Percentiles rank a stretch among this genome's conserved stretches.
phyloP scores from a whole-genome alignment of 192 early-diverging fungal species.

The Podila verticillata region DNA sequence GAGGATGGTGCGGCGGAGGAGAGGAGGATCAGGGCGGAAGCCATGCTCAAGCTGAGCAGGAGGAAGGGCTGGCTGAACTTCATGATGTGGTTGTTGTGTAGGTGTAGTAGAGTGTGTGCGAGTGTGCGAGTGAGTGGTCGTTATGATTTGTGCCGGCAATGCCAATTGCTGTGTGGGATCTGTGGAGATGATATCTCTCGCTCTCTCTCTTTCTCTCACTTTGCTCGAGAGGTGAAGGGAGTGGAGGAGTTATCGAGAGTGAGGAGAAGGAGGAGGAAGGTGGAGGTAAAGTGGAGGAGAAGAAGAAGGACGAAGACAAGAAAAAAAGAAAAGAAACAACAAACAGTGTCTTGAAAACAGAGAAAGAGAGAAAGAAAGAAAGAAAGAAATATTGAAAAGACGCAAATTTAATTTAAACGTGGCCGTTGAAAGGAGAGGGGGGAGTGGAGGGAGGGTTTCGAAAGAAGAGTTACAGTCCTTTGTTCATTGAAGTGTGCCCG shows the following conservation, averaged over 20 bases:
- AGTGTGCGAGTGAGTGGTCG: not conserved
- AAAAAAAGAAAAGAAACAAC: not conserved
- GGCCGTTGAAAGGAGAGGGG: too few species aligned
- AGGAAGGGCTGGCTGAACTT: constrained; percentile 22
- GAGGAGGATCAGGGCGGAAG: constrained; percentile 5
- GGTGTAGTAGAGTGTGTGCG: not conserved
- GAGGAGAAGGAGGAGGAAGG: not conserved
- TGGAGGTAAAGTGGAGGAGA: not conserved
- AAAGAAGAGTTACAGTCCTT: too few species aligned
- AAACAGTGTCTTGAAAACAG: too few species aligned
- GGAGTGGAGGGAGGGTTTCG: too few species aligned
- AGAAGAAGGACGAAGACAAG: not conserved
- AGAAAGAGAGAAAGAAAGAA: too few species aligned
- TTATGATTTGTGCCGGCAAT: not conserved
- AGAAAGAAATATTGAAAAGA: too few species aligned
- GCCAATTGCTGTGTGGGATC: not conserved
- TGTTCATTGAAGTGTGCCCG: too few species aligned
- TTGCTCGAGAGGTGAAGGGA: too few species aligned
- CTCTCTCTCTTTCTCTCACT: too few species aligned
- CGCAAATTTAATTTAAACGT: too few species aligned
- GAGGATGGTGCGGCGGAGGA: not conserved
- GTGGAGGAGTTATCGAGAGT: too few species aligned
- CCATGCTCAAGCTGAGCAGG: constrained; percentile 27
- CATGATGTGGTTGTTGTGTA: constrained; percentile 9
- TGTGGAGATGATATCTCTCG: too few species aligned